These are phyloP conservation scores for Fragilariopsis cylindrus DNA, from an alignment of 108 stramenopile species.

Conservation along the genomic window DNA sequence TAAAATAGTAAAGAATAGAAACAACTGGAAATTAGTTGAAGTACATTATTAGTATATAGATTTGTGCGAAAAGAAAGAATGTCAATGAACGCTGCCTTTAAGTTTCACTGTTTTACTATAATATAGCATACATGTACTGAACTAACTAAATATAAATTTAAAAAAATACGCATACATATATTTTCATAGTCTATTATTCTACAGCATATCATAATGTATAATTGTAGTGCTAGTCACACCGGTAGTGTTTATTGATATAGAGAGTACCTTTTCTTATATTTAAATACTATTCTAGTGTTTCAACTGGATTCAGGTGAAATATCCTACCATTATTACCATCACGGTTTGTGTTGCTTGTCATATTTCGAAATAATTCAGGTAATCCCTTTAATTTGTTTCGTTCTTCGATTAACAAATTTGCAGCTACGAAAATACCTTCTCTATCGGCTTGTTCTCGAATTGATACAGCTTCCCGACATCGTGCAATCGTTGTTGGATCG, in stretches of 20 bases:
- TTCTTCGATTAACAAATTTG: conserved; percentile 6
- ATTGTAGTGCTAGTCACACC: neutral
- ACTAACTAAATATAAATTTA: neutral
- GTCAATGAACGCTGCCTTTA: too few species aligned
- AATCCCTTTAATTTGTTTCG: neutral
- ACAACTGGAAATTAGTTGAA: neutral
- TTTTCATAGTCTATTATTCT: too few species aligned
- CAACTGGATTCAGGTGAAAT: conserved; percentile 9
- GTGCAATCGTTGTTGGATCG: conserved; percentile 50
- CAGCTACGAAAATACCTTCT: conserved; percentile 40
- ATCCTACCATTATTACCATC: neutral
- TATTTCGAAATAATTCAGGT: neutral
- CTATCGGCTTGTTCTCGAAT: conserved; percentile 44
- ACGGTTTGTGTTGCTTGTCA: neutral
- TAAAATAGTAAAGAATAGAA: conserved; percentile 4
- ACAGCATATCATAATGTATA: neutral
- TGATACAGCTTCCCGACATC: conserved; percentile 71
- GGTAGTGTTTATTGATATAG: neutral
- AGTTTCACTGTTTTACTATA: too few species aligned
- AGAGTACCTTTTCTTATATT: neutral
- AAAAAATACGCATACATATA: neutral
- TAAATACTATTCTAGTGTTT: conserved; percentile 5
- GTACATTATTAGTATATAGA: neutral
- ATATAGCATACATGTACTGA: too few species aligned
- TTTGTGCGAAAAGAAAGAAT: too few species aligned